Evolutionary conservation across 2,329 filamentous ascomycete species (phyloP).

Genomic region (Fusarium albidum): DNA sequence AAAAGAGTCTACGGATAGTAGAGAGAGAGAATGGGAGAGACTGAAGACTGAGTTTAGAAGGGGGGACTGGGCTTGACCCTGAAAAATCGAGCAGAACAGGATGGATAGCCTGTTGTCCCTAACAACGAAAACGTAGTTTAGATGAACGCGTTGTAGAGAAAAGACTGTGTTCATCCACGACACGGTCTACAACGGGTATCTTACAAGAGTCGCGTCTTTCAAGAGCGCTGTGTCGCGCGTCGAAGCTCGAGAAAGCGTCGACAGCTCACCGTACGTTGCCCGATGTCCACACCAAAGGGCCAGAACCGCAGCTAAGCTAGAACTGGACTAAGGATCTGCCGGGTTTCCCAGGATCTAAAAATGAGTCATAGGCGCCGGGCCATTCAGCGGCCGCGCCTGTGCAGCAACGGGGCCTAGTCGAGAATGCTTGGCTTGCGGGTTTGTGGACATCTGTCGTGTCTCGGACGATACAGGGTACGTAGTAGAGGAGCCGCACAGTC

Average conservation of each 20-base stretch:
- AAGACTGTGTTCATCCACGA: constrained; percentile 13
- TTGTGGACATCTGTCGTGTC: constrained; percentile 2
- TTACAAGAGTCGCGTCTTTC: constrained; percentile 16
- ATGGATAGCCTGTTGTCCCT: constrained; percentile 25
- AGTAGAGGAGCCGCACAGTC: constrained; percentile 27
- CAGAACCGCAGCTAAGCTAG: too few species aligned
- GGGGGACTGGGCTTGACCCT: constrained; percentile 29
- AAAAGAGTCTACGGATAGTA: too few species aligned
- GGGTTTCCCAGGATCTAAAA: constrained; percentile 40
- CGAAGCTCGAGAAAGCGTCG: neutral
- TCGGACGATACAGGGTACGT: neutral
- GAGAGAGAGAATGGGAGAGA: too few species aligned
- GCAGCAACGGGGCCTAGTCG: constrained; percentile 41
- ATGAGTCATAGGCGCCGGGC: constrained; percentile 45
- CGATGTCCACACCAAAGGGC: too few species aligned
- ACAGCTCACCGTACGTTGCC: too few species aligned
- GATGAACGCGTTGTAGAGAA: constrained; percentile 27
- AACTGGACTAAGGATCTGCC: constrained; percentile 19
- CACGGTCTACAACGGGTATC: constrained; percentile 10
- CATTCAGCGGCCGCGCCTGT: constrained; percentile 43
- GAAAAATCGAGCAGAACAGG: constrained; percentile 13
- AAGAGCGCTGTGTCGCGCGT: constrained; percentile 14
- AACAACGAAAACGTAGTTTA: constrained; percentile 9
- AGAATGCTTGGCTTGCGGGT: constrained; percentile 38
- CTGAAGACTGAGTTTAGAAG: too few species aligned